A percentile compares a stretch with the other conserved stretches of the same genome.
Conservation (phyloP, 345 rosid genomes). For the Kernera saxatilis region DNA sequence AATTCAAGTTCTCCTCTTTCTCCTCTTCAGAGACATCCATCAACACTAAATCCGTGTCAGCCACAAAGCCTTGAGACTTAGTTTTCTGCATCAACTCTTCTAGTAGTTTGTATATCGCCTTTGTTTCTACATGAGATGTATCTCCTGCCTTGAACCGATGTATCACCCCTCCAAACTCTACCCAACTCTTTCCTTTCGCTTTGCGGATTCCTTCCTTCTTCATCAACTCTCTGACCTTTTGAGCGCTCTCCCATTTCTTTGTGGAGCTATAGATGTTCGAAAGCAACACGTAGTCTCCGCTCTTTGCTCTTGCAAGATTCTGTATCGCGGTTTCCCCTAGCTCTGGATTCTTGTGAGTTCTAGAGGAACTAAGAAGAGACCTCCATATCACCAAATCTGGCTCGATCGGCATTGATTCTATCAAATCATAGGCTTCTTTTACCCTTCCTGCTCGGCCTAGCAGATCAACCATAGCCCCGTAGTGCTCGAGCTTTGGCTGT, state of each 20-base stretch:
- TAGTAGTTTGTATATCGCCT: conserved; percentile 49
- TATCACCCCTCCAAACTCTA: conserved; percentile 56
- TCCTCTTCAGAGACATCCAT: conserved; percentile 90
- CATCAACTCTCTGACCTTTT: conserved; percentile 61
- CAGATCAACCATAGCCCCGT: conserved; percentile 77
- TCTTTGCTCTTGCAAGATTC: conserved; percentile 44
- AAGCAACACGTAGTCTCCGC: conserved; percentile 75
- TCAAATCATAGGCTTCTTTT: conserved; percentile 61
- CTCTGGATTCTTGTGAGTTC: conserved; percentile 41
- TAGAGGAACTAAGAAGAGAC: conserved; percentile 73
- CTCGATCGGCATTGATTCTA: conserved; percentile 55
- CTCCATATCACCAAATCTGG: conserved; percentile 88
- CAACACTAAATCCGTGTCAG: conserved; percentile 60
- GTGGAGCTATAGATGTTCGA: conserved; percentile 71
- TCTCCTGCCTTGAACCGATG: conserved; percentile 72
- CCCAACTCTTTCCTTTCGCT: conserved; percentile 72
- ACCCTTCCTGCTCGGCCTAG: conserved; percentile 63
- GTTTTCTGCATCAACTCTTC: conserved; percentile 40
- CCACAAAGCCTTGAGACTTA: conserved; percentile 57
- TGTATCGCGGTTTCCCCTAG: conserved; percentile 61
- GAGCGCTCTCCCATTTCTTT: conserved; percentile 62
- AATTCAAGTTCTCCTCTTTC: conserved; percentile 62
- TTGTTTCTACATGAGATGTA: conserved; percentile 59
- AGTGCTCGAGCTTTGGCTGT: conserved; percentile 67
- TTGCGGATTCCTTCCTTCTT: conserved; percentile 53